Evolutionary conservation across 768 basidiomycete genomes (phyloP).

Genomic region (Rhizopogon vinicolor): DNA sequence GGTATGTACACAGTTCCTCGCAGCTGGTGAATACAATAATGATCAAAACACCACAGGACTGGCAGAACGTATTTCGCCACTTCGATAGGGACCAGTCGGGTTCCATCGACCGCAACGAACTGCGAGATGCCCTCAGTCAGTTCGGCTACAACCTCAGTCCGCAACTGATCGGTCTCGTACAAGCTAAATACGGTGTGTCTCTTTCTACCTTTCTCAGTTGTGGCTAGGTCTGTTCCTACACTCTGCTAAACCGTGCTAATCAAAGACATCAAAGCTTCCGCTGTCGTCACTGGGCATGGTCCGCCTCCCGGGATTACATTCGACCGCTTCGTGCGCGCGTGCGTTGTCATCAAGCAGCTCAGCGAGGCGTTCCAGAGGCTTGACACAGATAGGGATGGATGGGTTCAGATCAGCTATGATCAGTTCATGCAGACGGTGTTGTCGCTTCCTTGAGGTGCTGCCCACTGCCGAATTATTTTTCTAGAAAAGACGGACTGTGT

Average conservation of each 20-base stretch:
- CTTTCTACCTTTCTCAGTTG: background rate
- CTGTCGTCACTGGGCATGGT: slow-evolving; percentile 26
- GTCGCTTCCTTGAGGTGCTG: slow-evolving; percentile 34
- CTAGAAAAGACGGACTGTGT: too few species aligned
- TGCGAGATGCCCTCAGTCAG: slow-evolving; percentile 62
- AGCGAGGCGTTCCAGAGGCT: slow-evolving; percentile 64
- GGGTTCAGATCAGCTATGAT: slow-evolving; percentile 52
- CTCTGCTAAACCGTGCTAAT: slow-evolving; percentile 30
- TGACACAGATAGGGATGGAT: slow-evolving; percentile 57
- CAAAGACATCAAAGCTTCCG: slow-evolving; percentile 54
- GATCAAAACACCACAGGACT: slow-evolving; percentile 42
- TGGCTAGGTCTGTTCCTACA: slow-evolving; percentile 13
- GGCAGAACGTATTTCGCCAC: slow-evolving; percentile 80
- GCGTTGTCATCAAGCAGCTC: slow-evolving; percentile 77
- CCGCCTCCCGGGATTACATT: slow-evolving; percentile 66
- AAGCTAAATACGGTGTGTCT: slow-evolving; percentile 76
- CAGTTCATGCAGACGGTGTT: slow-evolving; percentile 49
- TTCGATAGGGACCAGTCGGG: slow-evolving; percentile 85
- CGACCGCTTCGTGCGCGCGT: slow-evolving; percentile 84
- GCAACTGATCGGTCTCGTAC: slow-evolving; percentile 56
- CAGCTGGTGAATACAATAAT: background rate
- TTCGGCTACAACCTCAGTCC: slow-evolving; percentile 81
- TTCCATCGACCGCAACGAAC: slow-evolving; percentile 66
- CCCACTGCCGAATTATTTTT: background rate
- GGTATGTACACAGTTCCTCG: slow-evolving; percentile 19